Percentiles rank a stretch among this genome's conserved stretches.
These are phyloP conservation scores for Xylariomycetidae sp. DNA, from an alignment of 2,329 filamentous ascomycete species.

Conservation along the genomic window DNA sequence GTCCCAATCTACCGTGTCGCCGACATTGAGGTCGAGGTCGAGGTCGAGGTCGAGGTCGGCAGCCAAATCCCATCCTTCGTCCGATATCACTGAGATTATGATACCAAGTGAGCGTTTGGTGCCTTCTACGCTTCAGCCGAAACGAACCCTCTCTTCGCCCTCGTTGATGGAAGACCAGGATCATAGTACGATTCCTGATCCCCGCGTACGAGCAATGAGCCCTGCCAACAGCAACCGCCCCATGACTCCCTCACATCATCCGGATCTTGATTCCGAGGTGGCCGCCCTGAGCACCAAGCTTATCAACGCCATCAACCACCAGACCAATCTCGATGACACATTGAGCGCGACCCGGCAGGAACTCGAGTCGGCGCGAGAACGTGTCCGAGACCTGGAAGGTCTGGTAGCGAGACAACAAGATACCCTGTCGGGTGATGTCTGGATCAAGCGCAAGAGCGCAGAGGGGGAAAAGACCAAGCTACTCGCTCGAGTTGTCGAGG, in stretches of 20 bases:
- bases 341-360: constrained; percentile 79
- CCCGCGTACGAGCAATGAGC: constrained; percentile 49
- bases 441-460: constrained; percentile 70
- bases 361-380: constrained; percentile 66
- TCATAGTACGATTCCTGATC: constrained; percentile 66
- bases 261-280: constrained; percentile 67
- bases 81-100: constrained; percentile 22
- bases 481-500: constrained; percentile 55
- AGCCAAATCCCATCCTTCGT: constrained; percentile 24
- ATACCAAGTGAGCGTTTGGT: constrained; percentile 23
- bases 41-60: too few relatives aligned
- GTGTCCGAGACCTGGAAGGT: constrained; percentile 63
- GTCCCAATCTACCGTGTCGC: constrained; percentile 37
- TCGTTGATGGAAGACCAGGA: constrained; percentile 51
- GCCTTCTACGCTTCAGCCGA: constrained; percentile 27
- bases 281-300: constrained; percentile 90
- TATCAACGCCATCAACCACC: constrained; percentile 95
- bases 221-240: constrained; percentile 34
- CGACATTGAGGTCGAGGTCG: constrained; percentile 9
- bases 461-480: constrained; percentile 66
- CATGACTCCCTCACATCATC: constrained; percentile 39
- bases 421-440: constrained; percentile 67
- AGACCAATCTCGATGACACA: constrained; percentile 85
- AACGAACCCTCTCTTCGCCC: constrained; percentile 31
- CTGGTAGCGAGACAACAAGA: constrained; percentile 64